Conservation (phyloP, 2,329 filamentous ascomycete species). For the Epichloe sp. region DNA sequence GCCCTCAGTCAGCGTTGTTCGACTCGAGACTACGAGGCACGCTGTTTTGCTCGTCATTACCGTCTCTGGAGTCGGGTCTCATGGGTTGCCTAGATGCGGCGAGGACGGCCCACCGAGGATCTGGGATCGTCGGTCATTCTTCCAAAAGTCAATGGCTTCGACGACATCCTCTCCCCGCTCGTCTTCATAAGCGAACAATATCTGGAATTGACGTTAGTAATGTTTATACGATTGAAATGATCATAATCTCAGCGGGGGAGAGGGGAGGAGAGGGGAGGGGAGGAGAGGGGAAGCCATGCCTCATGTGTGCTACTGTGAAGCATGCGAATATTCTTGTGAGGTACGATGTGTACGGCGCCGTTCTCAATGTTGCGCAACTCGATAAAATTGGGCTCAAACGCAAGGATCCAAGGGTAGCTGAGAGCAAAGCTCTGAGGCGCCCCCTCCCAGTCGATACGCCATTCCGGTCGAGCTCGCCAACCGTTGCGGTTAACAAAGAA, state of each 20-base stretch:
- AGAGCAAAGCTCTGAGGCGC: slow-evolving; percentile 84
- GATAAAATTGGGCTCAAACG: slow-evolving; percentile 95
- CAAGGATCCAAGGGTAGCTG: slow-evolving; percentile 91
- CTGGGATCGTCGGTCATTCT: slow-evolving; percentile 43
- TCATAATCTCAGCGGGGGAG: too few relatives aligned
- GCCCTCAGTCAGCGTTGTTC: slow-evolving; percentile 3
- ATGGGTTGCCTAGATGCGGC: background rate
- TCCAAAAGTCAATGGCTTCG: slow-evolving; percentile 95
- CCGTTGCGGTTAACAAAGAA: slow-evolving; percentile 99
- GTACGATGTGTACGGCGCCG: slow-evolving; percentile 88
- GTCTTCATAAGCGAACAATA: slow-evolving; percentile 94
- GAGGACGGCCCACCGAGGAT: slow-evolving; percentile 12
- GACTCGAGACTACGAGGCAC: background rate
- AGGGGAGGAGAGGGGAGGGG: too few relatives aligned
- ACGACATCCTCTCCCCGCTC: slow-evolving; percentile 88
- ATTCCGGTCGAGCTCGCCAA: slow-evolving; percentile 90
- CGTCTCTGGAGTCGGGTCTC: background rate
- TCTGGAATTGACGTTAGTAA: slow-evolving; percentile 38
- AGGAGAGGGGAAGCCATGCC: slow-evolving; percentile 39
- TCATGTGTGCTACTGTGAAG: slow-evolving; percentile 93
- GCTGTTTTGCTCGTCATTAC: background rate
- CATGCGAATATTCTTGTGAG: slow-evolving; percentile 94
- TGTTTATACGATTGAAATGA: too few relatives aligned
- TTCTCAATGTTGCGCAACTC: slow-evolving; percentile 94
- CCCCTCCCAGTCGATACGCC: slow-evolving; percentile 96